Percentiles rank a stretch among this genome's conserved stretches.
phyloP scores from a whole-genome alignment of 768 basidiomycete genomes.

The Dictyophora rubrovolvata region DNA sequence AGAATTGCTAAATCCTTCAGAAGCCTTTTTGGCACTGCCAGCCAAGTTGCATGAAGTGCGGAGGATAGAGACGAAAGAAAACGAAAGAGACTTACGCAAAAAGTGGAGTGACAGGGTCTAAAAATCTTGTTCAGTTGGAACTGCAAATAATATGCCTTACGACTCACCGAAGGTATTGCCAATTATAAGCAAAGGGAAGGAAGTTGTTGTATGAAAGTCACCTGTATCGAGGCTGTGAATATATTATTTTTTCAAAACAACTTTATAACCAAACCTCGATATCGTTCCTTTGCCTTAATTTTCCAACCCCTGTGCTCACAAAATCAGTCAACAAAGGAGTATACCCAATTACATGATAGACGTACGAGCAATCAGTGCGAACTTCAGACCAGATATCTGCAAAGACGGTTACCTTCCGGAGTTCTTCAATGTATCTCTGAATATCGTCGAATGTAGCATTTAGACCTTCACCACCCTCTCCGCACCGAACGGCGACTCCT shows the following conservation, averaged over 20 bases:
- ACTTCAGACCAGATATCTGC: conserved; percentile 12
- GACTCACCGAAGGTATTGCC: conserved; percentile 27
- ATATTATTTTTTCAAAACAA: background rate
- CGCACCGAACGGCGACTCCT: conserved; percentile 12
- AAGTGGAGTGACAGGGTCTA: conserved; percentile 2
- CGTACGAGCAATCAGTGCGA: background rate
- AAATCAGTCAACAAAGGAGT: background rate
- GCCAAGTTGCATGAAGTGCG: background rate
- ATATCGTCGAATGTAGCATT: conserved; percentile 10
- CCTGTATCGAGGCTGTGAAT: conserved; percentile 17
- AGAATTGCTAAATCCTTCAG: conserved; percentile 5
- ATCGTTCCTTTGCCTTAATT: conserved; percentile 4
- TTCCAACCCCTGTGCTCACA: conserved; percentile 7
- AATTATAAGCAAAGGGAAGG: conserved; percentile 29
- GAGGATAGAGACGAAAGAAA: background rate
- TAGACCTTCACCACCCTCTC: conserved; percentile 12
- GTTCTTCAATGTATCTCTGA: conserved; percentile 4
- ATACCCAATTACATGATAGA: background rate
- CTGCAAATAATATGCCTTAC: background rate
- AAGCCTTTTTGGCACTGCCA: conserved; percentile 8
- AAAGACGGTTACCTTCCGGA: conserved; percentile 11
- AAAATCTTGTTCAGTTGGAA: background rate
- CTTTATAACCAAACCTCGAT: background rate
- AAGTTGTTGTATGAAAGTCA: conserved; percentile 28
- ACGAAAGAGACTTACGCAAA: background rate